Percentiles rank a stretch among this genome's conserved stretches.
Conservation (phyloP, 1,139 yeast genomes). For the Debaryomycetaceae sp. region DNA sequence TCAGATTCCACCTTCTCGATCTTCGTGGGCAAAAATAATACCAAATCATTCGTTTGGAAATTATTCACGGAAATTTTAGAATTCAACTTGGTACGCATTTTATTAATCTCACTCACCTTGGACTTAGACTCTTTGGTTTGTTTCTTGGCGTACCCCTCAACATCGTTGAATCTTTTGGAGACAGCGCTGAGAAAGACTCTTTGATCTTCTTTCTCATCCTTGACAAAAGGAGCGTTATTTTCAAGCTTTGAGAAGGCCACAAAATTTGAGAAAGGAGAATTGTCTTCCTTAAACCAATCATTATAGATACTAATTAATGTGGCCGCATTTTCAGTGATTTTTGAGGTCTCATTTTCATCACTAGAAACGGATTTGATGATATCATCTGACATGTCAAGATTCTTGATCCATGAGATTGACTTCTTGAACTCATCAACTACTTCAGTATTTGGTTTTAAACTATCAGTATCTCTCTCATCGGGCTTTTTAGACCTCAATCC, state of each 20-base stretch:
- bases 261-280: constrained; percentile 22
- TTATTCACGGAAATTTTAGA: constrained; percentile 62
- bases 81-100: constrained; percentile 31
- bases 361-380: constrained; percentile 10
- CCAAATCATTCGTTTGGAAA: constrained; percentile 71
- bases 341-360: constrained; percentile 11
- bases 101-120: constrained; percentile 42
- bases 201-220: constrained; percentile 18
- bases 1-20: constrained; percentile 33
- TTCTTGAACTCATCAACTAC: constrained; percentile 27
- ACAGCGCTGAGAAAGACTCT: constrained; percentile 60
- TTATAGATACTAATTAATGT: constrained; percentile 17
- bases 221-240: constrained; percentile 34
- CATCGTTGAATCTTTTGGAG: constrained; percentile 77
- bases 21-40: constrained; percentile 76
- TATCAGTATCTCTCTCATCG: constrained; percentile 14
- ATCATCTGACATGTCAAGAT: constrained; percentile 18
- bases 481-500: constrained; percentile 52
- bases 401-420: constrained; percentile 27
- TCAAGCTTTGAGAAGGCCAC: constrained; percentile 27
- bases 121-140: constrained; percentile 70
- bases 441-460: constrained; percentile 24
- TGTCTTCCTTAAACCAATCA: constrained; percentile 15
- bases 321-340: constrained; percentile 14
- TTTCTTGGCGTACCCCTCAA: constrained; percentile 86